Conservation (phyloP, 2,329 filamentous ascomycete genomes). For the Lasiodiplodia gonubiensis region DNA sequence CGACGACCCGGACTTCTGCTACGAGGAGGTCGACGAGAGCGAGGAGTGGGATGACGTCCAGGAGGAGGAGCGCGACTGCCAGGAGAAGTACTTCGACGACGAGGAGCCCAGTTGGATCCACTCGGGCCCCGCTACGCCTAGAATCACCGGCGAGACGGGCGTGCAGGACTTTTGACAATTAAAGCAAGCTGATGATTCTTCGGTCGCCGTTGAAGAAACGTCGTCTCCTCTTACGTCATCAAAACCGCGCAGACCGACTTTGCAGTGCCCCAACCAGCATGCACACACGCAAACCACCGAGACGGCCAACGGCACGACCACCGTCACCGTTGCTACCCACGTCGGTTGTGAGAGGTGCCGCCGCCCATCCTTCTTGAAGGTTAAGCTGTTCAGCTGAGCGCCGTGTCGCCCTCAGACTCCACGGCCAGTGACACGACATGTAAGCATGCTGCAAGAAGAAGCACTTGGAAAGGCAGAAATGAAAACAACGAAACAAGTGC, state of each 20-base stretch:
- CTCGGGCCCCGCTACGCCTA: conserved; percentile 39
- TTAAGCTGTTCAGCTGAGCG: conserved; percentile 24
- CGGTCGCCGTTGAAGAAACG: background rate
- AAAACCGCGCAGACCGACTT: conserved; percentile 4
- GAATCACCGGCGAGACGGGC: conserved; percentile 54
- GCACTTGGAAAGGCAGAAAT: background rate
- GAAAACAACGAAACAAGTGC: background rate
- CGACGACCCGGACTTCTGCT: conserved; percentile 79
- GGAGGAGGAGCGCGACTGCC: conserved; percentile 64
- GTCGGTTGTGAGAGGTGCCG: conserved; percentile 25
- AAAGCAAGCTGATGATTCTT: conserved; percentile 3
- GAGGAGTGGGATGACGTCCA: conserved; percentile 72
- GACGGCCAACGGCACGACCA: conserved; percentile 8
- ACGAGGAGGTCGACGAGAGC: conserved; percentile 70
- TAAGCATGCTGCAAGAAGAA: conserved; percentile 2
- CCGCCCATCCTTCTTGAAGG: conserved; percentile 25
- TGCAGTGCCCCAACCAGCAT: conserved; percentile 6
- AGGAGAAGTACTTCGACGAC: conserved; percentile 81
- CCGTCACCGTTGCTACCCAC: conserved; percentile 27
- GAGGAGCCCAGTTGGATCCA: conserved; percentile 73
- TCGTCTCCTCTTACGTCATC: conserved; percentile 5
- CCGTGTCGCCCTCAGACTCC: background rate
- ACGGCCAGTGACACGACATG: background rate
- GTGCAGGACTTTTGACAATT: conserved; percentile 53
- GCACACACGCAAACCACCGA: conserved; percentile 16